phyloP scores from a whole-genome alignment of 495 filamentous ascomycete genomes.

The Halenospora varia region DNA sequence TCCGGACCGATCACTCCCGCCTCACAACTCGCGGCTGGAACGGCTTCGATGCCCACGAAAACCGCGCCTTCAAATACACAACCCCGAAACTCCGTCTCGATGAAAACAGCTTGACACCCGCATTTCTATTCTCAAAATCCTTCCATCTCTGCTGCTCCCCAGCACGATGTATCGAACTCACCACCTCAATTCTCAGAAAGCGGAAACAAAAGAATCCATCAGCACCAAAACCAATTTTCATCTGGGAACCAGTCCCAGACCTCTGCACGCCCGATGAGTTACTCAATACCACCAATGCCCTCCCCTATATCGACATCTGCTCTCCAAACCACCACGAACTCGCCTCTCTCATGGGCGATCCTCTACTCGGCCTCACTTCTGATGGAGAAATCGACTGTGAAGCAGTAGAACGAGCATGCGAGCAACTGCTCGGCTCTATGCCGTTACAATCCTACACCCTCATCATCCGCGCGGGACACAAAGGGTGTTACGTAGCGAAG shows the following conservation, averaged over 20 bases:
- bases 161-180: slow-evolving; percentile 68
- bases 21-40: slow-evolving; percentile 92
- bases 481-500: slow-evolving; percentile 47
- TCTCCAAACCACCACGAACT: slow-evolving; percentile 88
- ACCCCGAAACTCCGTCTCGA: slow-evolving; percentile 82
- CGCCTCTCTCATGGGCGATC: slow-evolving; percentile 67
- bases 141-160: slow-evolving; percentile 90
- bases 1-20: slow-evolving; percentile 61
- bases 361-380: slow-evolving; percentile 37
- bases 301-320: slow-evolving; percentile 75
- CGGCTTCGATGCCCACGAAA: slow-evolving; percentile 57
- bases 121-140: slow-evolving; percentile 63
- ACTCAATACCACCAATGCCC: slow-evolving; percentile 63
- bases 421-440: slow-evolving; percentile 48
- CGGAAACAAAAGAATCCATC: slow-evolving; percentile 16
- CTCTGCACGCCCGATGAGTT: slow-evolving; percentile 75
- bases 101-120: slow-evolving; percentile 45
- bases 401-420: slow-evolving; percentile 47
- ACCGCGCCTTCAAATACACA: slow-evolving; percentile 75
- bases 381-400: slow-evolving; percentile 47
- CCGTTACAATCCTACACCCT: slow-evolving; percentile 49
- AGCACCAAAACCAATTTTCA: slow-evolving; percentile 58
- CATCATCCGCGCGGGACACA: slow-evolving; percentile 48
- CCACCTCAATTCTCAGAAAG: slow-evolving; percentile 53
- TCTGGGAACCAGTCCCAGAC: slow-evolving; percentile 96